A percentile compares a stretch with the other conserved stretches of the same genome.
Conservation (phyloP, 2,329 filamentous ascomycete genomes). For the Fusarium domesticum region DNA sequence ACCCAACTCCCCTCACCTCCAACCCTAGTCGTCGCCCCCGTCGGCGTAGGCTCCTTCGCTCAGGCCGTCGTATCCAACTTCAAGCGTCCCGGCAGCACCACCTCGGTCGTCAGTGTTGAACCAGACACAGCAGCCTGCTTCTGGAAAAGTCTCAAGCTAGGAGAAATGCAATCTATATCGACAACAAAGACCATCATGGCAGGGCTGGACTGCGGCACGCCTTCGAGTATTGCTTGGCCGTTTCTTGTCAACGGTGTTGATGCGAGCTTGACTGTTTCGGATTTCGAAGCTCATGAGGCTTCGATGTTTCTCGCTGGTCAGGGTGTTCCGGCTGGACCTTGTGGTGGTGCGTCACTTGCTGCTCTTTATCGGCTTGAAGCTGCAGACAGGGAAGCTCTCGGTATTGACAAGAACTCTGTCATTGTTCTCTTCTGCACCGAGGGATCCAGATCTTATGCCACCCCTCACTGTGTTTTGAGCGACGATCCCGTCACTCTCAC, state of each 20-base stretch:
- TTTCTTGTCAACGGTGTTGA: slow-evolving; percentile 57
- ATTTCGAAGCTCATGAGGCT: slow-evolving; percentile 59
- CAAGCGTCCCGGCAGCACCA: slow-evolving; percentile 42
- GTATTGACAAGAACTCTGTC: slow-evolving; percentile 47
- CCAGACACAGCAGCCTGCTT: slow-evolving; percentile 63
- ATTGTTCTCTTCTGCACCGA: slow-evolving; percentile 64
- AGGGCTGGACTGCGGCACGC: slow-evolving; percentile 69
- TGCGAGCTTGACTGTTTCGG: slow-evolving; percentile 57
- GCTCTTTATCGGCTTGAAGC: slow-evolving; percentile 51
- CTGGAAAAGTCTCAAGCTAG: slow-evolving; percentile 49
- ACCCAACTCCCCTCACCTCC: slow-evolving; percentile 46
- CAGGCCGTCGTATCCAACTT: slow-evolving; percentile 66
- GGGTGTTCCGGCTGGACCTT: slow-evolving; percentile 56
- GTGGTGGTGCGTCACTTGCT: slow-evolving; percentile 57
- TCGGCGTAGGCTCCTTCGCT: slow-evolving; percentile 70
- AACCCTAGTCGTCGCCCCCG: slow-evolving; percentile 57
- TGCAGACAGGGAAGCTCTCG: slow-evolving; percentile 34
- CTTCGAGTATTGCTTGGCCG: slow-evolving; percentile 64
- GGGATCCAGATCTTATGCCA: slow-evolving; percentile 52
- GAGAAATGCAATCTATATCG: slow-evolving; percentile 45
- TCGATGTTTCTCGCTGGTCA: slow-evolving; percentile 49
- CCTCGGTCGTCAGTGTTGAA: slow-evolving; percentile 63
- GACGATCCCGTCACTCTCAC: slow-evolving; percentile 44
- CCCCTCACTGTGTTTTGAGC: slow-evolving; percentile 40
- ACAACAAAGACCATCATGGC: slow-evolving; percentile 68